Conservation (phyloP, 768 basidiomycete species). For the Sutorius australiensis region DNA sequence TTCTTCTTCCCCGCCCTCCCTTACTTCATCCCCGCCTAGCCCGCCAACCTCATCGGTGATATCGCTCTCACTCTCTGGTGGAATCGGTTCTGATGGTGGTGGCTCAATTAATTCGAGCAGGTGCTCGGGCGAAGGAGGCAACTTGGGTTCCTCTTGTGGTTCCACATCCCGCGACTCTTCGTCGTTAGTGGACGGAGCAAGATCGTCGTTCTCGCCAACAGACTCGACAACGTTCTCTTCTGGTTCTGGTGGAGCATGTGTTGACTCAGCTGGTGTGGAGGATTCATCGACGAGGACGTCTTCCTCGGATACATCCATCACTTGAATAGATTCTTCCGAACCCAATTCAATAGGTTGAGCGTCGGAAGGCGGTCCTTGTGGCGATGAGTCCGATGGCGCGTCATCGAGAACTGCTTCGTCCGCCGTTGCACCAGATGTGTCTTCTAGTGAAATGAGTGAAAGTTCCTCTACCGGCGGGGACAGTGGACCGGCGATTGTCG, state of each 20-base stretch:
- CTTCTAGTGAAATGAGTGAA: conserved; percentile 25
- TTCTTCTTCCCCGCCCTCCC: conserved; percentile 14
- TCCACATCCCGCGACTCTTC: background rate
- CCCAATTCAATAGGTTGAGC: conserved; percentile 4
- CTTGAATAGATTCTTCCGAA: conserved; percentile 8
- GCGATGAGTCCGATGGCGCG: background rate
- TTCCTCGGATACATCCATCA: conserved; percentile 1
- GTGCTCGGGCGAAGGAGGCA: conserved; percentile 1
- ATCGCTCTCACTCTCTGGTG: conserved; percentile 33
- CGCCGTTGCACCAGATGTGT: background rate
- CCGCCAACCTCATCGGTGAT: conserved; percentile 31
- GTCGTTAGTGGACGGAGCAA: background rate
- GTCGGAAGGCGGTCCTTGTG: conserved; percentile 3
- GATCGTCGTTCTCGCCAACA: conserved; percentile 6
- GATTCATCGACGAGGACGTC: background rate
- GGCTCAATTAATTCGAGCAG: conserved; percentile 29
- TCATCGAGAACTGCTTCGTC: background rate
- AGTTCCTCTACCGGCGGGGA: conserved; percentile 30
- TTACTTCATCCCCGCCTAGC: conserved; percentile 19
- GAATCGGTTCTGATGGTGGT: conserved; percentile 31
- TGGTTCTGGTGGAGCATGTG: background rate
- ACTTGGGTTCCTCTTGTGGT: conserved; percentile 6
- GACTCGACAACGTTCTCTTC: conserved; percentile 4
- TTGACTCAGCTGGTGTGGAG: conserved; percentile 1
- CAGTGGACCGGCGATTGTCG: conserved; percentile 11